phyloP scores from a whole-genome alignment of 495 filamentous ascomycete species.

The Xeromyces bisporus region DNA sequence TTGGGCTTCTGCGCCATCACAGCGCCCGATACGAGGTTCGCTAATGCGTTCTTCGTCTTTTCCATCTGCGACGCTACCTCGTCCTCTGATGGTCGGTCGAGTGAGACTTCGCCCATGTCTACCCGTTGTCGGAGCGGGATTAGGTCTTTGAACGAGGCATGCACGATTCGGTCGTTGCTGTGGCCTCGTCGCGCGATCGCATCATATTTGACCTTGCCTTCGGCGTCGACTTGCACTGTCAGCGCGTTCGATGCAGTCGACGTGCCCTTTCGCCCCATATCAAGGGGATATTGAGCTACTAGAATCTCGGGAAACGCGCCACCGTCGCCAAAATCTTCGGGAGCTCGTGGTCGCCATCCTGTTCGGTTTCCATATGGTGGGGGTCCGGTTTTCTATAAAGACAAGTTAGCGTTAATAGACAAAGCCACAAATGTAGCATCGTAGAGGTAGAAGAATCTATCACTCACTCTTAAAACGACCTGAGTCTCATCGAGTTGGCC shows the following conservation, averaged over 20 bases:
- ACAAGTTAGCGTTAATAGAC: too few relatives aligned
- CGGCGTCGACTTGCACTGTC: conserved; percentile 73
- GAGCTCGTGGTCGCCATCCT: conserved; percentile 70
- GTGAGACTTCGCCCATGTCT: conserved; percentile 82
- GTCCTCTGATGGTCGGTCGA: conserved; percentile 74
- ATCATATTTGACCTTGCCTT: conserved; percentile 91
- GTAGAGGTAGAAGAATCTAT: too few relatives aligned
- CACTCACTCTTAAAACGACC: conserved; percentile 58
- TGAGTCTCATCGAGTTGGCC: conserved; percentile 71
- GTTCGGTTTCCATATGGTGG: conserved; percentile 71
- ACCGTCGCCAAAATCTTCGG: conserved; percentile 90
- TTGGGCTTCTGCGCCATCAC: conserved; percentile 91
- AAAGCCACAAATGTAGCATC: neutral
- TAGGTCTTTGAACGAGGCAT: conserved; percentile 90
- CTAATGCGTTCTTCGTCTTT: conserved; percentile 72
- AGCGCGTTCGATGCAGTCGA: conserved; percentile 68
- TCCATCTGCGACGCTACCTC: conserved; percentile 68
- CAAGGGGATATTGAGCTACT: conserved; percentile 86
- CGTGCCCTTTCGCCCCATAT: conserved; percentile 70
- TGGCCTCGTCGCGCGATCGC: conserved; percentile 89
- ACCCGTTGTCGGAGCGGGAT: conserved; percentile 89
- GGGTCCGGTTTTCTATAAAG: conserved; percentile 56
- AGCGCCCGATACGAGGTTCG: conserved; percentile 65
- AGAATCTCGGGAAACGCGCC: conserved; percentile 92
- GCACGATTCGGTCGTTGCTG: conserved; percentile 63